These are phyloP conservation scores for Aureobasidium uvarum DNA, from an alignment of 2,329 filamentous ascomycete genomes.

Conservation along the genomic window DNA sequence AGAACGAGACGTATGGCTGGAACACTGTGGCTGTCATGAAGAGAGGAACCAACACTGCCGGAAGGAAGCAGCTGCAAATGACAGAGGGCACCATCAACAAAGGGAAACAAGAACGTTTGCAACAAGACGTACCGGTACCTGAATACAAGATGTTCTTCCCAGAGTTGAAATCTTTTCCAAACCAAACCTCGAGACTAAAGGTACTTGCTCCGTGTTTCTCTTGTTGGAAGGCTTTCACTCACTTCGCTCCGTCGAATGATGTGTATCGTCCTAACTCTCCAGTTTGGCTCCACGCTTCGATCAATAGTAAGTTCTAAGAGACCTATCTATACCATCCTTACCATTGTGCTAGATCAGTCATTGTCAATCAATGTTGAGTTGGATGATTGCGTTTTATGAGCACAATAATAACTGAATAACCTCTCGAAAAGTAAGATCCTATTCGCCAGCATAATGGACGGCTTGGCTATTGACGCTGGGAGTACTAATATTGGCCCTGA, in stretches of 20 bases:
- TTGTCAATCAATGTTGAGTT: neutral
- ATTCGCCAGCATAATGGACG: neutral
- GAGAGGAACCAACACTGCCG: neutral
- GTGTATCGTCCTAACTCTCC: neutral
- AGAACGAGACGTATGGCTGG: too few relatives aligned
- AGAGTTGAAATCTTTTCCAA: neutral
- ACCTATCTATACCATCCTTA: neutral
- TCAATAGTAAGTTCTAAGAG: neutral
- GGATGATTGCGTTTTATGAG: neutral
- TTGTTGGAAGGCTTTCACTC: neutral
- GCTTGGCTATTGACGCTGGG: slow-evolving; percentile 1
- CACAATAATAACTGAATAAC: neutral
- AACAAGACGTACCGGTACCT: too few relatives aligned
- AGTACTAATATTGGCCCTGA: neutral
- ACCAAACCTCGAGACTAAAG: neutral
- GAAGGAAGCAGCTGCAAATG: neutral
- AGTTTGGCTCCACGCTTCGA: neutral
- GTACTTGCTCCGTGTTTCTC: too few relatives aligned
- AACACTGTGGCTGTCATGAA: neutral
- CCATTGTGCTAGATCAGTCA: neutral
- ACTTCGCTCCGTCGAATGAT: neutral
- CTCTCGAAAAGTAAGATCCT: too few relatives aligned
- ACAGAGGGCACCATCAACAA: neutral
- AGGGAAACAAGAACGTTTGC: neutral
- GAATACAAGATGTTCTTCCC: neutral